Conservation (phyloP, 768 basidiomycete genomes). For the Atractiella rhizophila region DNA sequence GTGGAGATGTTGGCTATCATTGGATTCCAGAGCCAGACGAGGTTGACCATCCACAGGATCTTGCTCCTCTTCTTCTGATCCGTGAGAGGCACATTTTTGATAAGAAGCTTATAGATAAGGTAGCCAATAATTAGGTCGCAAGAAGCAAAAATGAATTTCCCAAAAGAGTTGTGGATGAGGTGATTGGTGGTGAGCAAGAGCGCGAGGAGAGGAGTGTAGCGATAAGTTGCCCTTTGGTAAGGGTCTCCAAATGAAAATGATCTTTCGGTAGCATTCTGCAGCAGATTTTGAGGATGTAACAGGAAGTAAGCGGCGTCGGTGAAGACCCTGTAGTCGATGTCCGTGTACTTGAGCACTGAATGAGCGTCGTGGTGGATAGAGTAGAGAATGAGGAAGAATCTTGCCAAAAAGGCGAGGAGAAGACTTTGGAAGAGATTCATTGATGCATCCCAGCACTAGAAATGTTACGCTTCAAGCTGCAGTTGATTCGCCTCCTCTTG, state of each 20-base stretch:
- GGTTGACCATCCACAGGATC: constrained; percentile 19
- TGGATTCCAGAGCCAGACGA: constrained; percentile 69
- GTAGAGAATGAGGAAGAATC: constrained; percentile 48
- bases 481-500: too few species aligned
- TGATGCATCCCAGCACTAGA: too few species aligned
- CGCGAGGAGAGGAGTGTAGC: constrained; percentile 84
- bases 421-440: background rate
- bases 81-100: constrained; percentile 1
- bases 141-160: constrained; percentile 63
- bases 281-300: constrained; percentile 24
- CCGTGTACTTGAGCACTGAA: constrained; percentile 81
- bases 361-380: constrained; percentile 72
- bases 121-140: constrained; percentile 59
- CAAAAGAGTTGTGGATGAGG: constrained; percentile 58
- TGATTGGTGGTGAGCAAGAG: constrained; percentile 54
- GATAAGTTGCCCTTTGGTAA: constrained; percentile 72
- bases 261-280: constrained; percentile 10
- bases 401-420: constrained; percentile 14
- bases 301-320: constrained; percentile 63
- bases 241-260: constrained; percentile 32
- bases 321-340: constrained; percentile 89
- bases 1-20: constrained; percentile 90
- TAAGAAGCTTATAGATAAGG: constrained; percentile 31
- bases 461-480: too few species aligned
- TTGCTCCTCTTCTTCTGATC: background rate